Base-by-base conservation (phyloP, 108 stramenopile species). In the Mediolabrus comicus region DNA sequence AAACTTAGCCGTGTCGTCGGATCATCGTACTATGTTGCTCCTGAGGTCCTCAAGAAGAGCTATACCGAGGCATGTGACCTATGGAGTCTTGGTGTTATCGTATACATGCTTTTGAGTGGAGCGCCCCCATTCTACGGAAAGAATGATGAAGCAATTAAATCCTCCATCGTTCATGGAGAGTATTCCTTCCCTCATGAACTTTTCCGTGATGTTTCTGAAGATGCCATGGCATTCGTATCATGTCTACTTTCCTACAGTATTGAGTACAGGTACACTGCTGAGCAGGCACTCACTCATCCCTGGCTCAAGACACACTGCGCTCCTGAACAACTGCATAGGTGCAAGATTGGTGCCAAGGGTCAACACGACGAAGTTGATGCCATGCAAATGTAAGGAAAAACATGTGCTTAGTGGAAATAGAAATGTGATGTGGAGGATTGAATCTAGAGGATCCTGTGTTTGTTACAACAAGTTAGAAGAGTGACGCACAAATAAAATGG, bases 31-130 rank as follows among this genome's bases (percentile, higher is more conserved):
- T 97, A 96, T 60, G 95, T 98, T 22, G 97, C 97, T 13, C 99
- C 99, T 6, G 98, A 99, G 83, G 97, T 98, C 24, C 67, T 99
- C 51, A 95, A 95, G 83, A 96, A 97, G 62, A 92, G 89, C 19
- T 98, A 98, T 86, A 97, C 96, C 16, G 88, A 92, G 65, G 89
- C 92, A 7, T 98, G 98, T 65, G 98, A 98, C 63, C 67, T 98
- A 33, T 98, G 98, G 98, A 86, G 87, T 59, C 73, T 98, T 34
- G 98, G 96, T 19, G 94, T 97, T 39, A 95, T 95, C 73, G 92
- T 91, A 28, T 97, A 94, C 88, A 93, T 97, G 93, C 69, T 97
- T 17, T 71, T 97, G 12, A 83, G 82, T 54, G 95, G 95, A n/a
- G 92, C 93, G 34, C 93, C 95, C 29, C 96, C 96, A 3, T 97